Conservation (phyloP, 176 grass and related monocot genomes). For the Cenchrus americanus region DNA sequence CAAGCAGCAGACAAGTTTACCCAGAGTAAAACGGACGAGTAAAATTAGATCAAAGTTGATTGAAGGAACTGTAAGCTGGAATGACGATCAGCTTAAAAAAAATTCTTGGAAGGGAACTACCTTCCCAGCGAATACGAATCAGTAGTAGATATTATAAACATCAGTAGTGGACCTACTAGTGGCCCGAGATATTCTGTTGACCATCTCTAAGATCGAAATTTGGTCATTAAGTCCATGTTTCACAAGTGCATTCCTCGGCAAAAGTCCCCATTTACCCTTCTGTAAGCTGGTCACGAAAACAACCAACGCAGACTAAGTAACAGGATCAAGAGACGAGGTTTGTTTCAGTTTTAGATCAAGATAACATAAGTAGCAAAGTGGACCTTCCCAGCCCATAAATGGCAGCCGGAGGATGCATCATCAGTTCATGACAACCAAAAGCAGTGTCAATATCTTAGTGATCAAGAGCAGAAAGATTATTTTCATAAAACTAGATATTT, state of each 20-base stretch:
- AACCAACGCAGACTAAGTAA: not conserved
- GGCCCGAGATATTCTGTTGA: conserved; percentile 15
- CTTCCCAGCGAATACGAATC: not conserved
- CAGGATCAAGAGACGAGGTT: not conserved
- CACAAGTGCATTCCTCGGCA: not conserved
- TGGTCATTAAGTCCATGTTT: not conserved
- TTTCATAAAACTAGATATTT: conserved; percentile 11
- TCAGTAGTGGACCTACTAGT: not conserved
- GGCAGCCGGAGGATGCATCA: not conserved
- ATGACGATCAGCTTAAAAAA: not conserved
- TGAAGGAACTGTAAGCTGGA: not conserved
- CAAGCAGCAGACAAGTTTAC: not conserved
- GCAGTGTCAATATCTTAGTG: not conserved
- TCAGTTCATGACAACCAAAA: not conserved
- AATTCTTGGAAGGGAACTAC: too few species aligned
- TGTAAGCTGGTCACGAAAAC: not conserved
- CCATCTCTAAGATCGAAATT: not conserved
- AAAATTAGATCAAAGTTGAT: not conserved
- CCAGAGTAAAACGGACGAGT: not conserved
- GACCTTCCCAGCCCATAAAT: not conserved
- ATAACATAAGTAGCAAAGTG: not conserved
- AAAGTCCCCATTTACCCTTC: not conserved
- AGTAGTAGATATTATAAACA: not conserved
- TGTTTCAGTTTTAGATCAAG: not conserved
- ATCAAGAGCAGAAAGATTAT: not conserved